phyloP scores from a whole-genome alignment of 371 early-diverging fungal genomes.

The Zopfochytrium polystomum region DNA sequence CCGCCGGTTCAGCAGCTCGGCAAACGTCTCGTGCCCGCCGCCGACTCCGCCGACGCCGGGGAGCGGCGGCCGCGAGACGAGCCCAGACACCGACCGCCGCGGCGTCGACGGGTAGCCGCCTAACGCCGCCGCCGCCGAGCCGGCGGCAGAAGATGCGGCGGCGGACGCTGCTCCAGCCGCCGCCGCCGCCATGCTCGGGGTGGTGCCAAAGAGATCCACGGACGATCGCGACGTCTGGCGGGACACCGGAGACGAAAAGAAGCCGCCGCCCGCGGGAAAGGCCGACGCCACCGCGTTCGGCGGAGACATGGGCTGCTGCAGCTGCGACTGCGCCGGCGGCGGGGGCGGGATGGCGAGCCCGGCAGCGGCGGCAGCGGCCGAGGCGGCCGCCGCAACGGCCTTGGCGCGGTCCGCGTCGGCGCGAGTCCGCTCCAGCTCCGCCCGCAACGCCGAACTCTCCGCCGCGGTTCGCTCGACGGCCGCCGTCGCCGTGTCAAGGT shows the following conservation, averaged over 20 bases:
- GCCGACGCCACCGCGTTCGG: not conserved
- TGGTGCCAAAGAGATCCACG: slow-evolving; percentile 12
- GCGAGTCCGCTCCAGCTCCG: slow-evolving; percentile 10
- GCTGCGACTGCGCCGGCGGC: not conserved
- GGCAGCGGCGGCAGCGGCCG: slow-evolving; percentile 21
- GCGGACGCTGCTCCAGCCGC: not conserved
- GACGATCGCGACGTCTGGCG: slow-evolving; percentile 6
- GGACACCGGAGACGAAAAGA: slow-evolving; percentile 9
- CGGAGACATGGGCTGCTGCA: not conserved
- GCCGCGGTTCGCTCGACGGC: not conserved
- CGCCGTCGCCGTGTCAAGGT: slow-evolving; percentile 4
- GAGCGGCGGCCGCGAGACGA: not conserved
- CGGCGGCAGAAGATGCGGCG: not conserved
- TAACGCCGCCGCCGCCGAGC: not conserved
- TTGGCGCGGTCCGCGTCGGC: slow-evolving; percentile 27
- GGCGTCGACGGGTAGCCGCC: not conserved
- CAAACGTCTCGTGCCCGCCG: slow-evolving; percentile 2
- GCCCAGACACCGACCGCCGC: not conserved
- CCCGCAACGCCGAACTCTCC: not conserved
- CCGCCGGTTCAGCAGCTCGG: slow-evolving; percentile 4
- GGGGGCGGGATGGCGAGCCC: not conserved
- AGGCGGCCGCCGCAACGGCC: slow-evolving; percentile 22
- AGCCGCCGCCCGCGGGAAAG: slow-evolving; percentile 15
- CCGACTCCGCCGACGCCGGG: not conserved
- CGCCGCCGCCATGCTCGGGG: not conserved